These are phyloP conservation scores for Trichoderma oligosporum DNA, from an alignment of 2,329 filamentous ascomycete species.

Conservation along the genomic window DNA sequence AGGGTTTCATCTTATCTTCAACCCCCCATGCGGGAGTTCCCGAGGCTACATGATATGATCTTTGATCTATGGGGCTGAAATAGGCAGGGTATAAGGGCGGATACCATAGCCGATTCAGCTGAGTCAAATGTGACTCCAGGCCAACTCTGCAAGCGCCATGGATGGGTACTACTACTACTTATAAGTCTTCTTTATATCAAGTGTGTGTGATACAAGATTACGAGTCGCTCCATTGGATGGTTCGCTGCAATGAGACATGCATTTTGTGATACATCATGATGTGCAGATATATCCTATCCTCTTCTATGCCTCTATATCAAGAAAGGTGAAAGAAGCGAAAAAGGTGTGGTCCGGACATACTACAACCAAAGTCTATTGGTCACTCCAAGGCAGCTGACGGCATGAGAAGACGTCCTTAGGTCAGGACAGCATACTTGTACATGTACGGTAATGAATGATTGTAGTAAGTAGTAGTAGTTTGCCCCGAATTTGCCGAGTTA, in stretches of 20 bases:
- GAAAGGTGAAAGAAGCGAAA: background rate
- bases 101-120: background rate
- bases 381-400: background rate
- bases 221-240: background rate
- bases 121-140: background rate
- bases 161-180: background rate
- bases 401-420: background rate
- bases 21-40: background rate
- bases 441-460: too few relatives aligned
- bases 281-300: background rate
- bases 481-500: background rate
- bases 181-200: background rate
- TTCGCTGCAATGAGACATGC: background rate
- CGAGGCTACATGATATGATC: background rate
- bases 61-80: background rate
- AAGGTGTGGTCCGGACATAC: background rate
- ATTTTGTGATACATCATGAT: background rate
- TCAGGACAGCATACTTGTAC: background rate
- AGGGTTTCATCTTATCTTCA: too few relatives aligned
- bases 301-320: background rate
- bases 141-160: background rate
- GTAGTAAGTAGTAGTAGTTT: too few relatives aligned
- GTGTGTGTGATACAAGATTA: background rate
- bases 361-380: background rate
- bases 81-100: background rate